These are phyloP conservation scores for Phialemoniopsis sp. DNA, from an alignment of 2,329 filamentous ascomycete genomes.

Conservation along the genomic window DNA sequence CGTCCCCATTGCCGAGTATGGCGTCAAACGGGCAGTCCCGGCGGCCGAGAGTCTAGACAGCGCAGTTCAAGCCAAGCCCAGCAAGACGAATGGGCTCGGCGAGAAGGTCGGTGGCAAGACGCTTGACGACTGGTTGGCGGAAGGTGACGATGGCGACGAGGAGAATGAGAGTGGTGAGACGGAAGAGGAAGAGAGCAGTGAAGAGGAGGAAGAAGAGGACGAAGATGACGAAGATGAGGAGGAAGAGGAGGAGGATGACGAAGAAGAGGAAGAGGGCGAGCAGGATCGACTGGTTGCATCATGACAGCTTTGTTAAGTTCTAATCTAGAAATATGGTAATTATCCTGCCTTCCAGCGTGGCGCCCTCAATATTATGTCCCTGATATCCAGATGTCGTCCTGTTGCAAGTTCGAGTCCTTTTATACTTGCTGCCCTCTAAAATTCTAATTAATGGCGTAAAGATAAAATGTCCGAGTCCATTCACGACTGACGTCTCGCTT, in stretches of 20 bases:
- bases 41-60: slow-evolving; percentile 63
- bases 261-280: slow-evolving; percentile 34
- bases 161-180: slow-evolving; percentile 49
- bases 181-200: slow-evolving; percentile 40
- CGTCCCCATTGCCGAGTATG: slow-evolving; percentile 26
- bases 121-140: slow-evolving; percentile 88
- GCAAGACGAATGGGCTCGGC: slow-evolving; percentile 43
- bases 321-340: no score
- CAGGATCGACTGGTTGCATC: slow-evolving; percentile 4
- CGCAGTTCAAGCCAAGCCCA: slow-evolving; percentile 32
- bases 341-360: no score
- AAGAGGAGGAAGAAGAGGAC: slow-evolving; percentile 46
- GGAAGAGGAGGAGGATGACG: slow-evolving; percentile 40
- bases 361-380: no score
- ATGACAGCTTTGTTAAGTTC: not conserved
- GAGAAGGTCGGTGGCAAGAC: slow-evolving; percentile 66
- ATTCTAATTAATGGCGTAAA: no score
- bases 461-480: no score
- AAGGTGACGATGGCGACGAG: slow-evolving; percentile 58
- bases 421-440: no score
- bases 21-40: slow-evolving; percentile 41
- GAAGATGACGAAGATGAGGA: slow-evolving; percentile 49
- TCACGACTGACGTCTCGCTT: no score
- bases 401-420: no score
- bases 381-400: no score